These are phyloP conservation scores for Dipteronia sinensis DNA, from an alignment of 345 rosid genomes.

Conservation along the genomic window DNA sequence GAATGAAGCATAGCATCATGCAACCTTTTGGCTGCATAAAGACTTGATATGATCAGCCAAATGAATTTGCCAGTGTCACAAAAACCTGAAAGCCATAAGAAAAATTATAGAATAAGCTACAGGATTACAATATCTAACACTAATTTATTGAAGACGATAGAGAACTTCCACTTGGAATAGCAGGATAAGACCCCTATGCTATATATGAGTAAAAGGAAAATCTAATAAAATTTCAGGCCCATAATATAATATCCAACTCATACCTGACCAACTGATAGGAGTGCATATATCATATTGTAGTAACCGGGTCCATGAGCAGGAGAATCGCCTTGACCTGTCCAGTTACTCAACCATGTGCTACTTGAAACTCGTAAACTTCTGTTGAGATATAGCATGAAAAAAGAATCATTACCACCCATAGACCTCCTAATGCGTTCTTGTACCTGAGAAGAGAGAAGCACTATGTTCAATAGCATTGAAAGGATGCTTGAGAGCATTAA, in stretches of 20 bases:
- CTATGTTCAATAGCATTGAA: neutral
- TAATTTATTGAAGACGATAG: neutral
- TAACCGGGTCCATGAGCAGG: slow-evolving; percentile 60
- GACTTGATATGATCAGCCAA: slow-evolving; percentile 87
- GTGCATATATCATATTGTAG: slow-evolving; percentile 73
- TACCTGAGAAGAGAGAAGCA: slow-evolving; percentile 52
- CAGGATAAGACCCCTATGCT: neutral
- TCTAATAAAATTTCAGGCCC: neutral
- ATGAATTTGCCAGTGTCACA: slow-evolving; percentile 81
- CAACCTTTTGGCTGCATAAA: slow-evolving; percentile 85
- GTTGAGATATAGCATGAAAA: slow-evolving; percentile 72
- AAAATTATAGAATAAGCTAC: neutral
- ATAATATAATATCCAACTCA: slow-evolving; percentile 16
- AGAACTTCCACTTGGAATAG: neutral
- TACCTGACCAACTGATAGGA: slow-evolving; percentile 92
- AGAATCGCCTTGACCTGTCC: slow-evolving; percentile 78
- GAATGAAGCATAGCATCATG: slow-evolving; percentile 93
- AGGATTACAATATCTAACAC: neutral
- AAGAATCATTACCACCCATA: slow-evolving; percentile 86
- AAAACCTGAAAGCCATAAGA: slow-evolving; percentile 56
- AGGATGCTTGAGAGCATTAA: no score
- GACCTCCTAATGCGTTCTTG: slow-evolving; percentile 95
- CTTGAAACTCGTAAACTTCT: slow-evolving; percentile 85
- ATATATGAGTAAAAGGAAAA: neutral
- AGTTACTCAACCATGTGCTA: slow-evolving; percentile 95